A percentile compares a stretch with the other conserved stretches of the same genome.
phyloP scores from a whole-genome alignment of 495 filamentous ascomycete genomes.

The Daldinia vernicosa region DNA sequence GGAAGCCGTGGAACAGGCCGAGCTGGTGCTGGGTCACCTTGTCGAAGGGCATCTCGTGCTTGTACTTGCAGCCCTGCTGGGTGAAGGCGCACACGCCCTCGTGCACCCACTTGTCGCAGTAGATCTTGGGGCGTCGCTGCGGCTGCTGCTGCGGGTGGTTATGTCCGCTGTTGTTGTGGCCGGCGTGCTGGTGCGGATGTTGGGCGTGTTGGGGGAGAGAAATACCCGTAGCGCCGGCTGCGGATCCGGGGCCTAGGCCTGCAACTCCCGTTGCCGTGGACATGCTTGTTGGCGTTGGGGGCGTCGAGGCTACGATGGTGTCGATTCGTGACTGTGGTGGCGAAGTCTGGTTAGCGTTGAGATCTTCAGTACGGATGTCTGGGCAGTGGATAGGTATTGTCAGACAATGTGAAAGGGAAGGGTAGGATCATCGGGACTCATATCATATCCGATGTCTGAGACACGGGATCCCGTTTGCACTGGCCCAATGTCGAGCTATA shows the following conservation, averaged over 20 bases:
- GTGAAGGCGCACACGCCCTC: conserved; percentile 84
- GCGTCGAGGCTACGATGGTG: conserved; percentile 45
- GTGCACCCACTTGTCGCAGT: conserved; percentile 88
- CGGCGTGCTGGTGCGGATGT: neutral
- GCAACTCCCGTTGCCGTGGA: neutral
- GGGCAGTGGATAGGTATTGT: neutral
- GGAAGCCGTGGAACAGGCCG: conserved; percentile 66
- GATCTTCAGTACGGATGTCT: neutral
- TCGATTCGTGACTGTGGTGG: conserved; percentile 43
- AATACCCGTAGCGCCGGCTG: neutral
- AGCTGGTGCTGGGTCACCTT: conserved; percentile 65
- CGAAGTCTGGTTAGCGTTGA: conserved; percentile 16
- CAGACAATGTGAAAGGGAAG: neutral
- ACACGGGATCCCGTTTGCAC: conserved; percentile 24
- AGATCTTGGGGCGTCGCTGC: conserved; percentile 65
- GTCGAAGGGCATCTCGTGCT: conserved; percentile 84
- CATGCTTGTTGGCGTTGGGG: conserved; percentile 16
- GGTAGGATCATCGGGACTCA: neutral
- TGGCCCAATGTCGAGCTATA: neutral
- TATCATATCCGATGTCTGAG: neutral
- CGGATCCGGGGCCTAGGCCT: neutral
- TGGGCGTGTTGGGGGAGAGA: neutral
- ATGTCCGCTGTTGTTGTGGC: neutral
- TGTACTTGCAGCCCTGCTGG: conserved; percentile 85
- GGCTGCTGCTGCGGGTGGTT: neutral